Evolutionary conservation across 768 basidiomycete species (phyloP).

Genomic region (Boletus subparvulus): DNA sequence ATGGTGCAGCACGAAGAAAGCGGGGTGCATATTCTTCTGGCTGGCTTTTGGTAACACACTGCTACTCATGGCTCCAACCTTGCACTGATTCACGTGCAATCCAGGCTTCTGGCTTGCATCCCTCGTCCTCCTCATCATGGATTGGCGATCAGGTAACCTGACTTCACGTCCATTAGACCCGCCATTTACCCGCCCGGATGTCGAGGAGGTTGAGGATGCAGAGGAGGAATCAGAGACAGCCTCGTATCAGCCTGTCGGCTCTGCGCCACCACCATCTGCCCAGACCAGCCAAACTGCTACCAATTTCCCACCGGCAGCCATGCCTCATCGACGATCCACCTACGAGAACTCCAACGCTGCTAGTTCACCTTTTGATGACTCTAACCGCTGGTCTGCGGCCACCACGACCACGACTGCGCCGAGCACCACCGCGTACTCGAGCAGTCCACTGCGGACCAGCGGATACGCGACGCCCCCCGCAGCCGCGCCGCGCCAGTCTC

Average conservation of each 20-base stretch:
- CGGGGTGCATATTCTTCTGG: constrained; percentile 89
- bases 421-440: constrained; percentile 24
- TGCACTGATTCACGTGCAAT: constrained; percentile 9
- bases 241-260: constrained; percentile 47
- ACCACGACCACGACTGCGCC: constrained; percentile 27
- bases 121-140: constrained; percentile 59
- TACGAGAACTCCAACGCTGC: constrained; percentile 24
- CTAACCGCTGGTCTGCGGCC: constrained; percentile 46
- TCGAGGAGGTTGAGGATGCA: constrained; percentile 49
- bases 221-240: constrained; percentile 53
- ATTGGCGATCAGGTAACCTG: constrained; percentile 73
- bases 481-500: constrained; percentile 56
- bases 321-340: constrained; percentile 22
- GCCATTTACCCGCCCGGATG: constrained; percentile 66
- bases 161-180: constrained; percentile 58
- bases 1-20: constrained; percentile 94
- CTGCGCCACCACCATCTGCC: constrained; percentile 33
- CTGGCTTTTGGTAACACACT: constrained; percentile 59
- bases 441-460: constrained; percentile 20
- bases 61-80: neutral
- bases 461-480: constrained; percentile 34
- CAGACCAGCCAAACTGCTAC: constrained; percentile 22
- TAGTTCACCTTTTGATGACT: constrained; percentile 51
- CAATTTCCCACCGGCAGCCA: constrained; percentile 7
- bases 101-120: constrained; percentile 77